Conservation (phyloP, 2,329 filamentous ascomycete species). For the Clonostachys chloroleuca region DNA sequence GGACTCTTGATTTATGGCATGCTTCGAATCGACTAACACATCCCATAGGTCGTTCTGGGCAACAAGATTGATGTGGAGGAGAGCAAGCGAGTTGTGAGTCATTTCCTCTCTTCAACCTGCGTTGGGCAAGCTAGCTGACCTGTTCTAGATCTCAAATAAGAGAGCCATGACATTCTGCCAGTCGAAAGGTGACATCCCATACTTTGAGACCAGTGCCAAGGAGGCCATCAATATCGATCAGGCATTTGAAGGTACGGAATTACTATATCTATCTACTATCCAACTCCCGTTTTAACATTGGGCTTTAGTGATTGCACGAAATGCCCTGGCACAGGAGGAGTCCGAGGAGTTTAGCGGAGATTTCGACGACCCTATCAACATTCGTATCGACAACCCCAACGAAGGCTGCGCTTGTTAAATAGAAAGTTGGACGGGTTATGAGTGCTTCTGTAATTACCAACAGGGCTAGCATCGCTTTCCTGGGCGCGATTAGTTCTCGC, state of each 20-base stretch:
- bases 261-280: neutral
- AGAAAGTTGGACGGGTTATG: no score
- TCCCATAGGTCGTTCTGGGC: slow-evolving; percentile 75
- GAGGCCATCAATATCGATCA: slow-evolving; percentile 97
- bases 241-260: slow-evolving; percentile 57
- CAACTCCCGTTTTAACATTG: neutral
- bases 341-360: slow-evolving; percentile 96
- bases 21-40: neutral
- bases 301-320: slow-evolving; percentile 80
- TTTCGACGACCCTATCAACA: slow-evolving; percentile 97
- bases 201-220: slow-evolving; percentile 99
- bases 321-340: slow-evolving; percentile 93
- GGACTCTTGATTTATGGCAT: neutral
- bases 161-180: slow-evolving; percentile 96
- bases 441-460: no score
- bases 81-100: slow-evolving; percentile 81
- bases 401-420: slow-evolving; percentile 87
- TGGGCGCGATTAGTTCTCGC: no score
- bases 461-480: no score
- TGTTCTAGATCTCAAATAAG: slow-evolving; percentile 78
- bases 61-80: slow-evolving; percentile 99
- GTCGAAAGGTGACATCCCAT: slow-evolving; percentile 94
- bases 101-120: neutral
- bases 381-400: slow-evolving; percentile 90
- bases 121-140: neutral